Conservation (phyloP, 345 rosid genomes). For the Acer saccharum region DNA sequence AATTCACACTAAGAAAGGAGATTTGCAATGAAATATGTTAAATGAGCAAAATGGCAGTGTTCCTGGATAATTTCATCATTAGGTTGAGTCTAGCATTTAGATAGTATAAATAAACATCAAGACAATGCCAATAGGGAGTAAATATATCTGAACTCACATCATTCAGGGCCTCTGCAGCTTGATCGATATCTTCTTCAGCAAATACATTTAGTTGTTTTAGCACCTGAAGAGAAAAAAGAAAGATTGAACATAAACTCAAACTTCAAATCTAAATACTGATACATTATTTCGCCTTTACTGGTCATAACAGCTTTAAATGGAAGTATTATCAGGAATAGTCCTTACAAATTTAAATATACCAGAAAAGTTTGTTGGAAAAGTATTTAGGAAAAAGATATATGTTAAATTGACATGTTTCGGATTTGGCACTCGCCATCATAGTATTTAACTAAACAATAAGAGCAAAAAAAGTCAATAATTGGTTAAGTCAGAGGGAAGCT, state of each 20-base stretch:
- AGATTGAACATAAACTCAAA: slow-evolving; percentile 13
- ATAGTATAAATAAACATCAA: neutral
- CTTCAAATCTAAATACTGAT: neutral
- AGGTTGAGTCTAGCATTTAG: neutral
- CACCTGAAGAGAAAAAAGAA: slow-evolving; percentile 43
- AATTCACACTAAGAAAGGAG: neutral
- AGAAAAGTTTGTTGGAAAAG: neutral
- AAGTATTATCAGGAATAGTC: neutral
- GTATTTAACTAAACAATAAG: neutral
- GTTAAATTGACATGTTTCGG: neutral
- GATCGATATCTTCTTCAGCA: slow-evolving; percentile 58
- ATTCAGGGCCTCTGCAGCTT: slow-evolving; percentile 83
- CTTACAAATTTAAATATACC: neutral
- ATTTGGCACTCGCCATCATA: neutral
- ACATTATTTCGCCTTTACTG: neutral
- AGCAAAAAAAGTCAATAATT: neutral
- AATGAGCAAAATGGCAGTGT: neutral
- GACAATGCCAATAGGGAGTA: neutral
- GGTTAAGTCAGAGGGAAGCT: neutral
- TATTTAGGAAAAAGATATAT: neutral
- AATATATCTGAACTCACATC: slow-evolving; percentile 56
- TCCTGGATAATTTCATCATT: neutral
- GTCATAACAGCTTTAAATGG: neutral
- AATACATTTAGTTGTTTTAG: slow-evolving; percentile 74
- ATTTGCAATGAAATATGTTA: neutral